phyloP scores from a whole-genome alignment of 192 early-diverging fungal genomes.

The Linderina pennispora region DNA sequence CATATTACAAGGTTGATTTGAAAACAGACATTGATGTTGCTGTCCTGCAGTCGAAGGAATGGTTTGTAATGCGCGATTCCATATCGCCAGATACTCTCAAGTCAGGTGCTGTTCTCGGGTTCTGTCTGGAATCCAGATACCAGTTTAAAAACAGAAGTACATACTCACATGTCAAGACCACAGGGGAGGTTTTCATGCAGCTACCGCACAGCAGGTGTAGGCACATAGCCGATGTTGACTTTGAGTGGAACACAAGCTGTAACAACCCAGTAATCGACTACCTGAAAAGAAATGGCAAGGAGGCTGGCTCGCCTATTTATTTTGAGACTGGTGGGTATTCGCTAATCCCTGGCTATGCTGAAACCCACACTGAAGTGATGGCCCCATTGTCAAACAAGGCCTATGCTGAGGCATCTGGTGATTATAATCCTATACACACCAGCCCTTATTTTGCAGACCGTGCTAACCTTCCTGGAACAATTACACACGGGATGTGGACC shows the following conservation, averaged over 20 bases:
- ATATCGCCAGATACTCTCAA: constrained; percentile 26
- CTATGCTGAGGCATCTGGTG: too few species aligned
- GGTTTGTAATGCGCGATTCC: too few species aligned
- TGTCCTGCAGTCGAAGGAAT: constrained; percentile 82
- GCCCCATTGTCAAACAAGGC: too few species aligned
- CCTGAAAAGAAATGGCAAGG: constrained; percentile 53
- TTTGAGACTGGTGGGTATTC: constrained; percentile 48
- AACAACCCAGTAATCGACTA: constrained; percentile 84
- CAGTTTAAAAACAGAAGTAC: constrained; percentile 47
- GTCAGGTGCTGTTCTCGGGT: constrained; percentile 57
- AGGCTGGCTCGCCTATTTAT: too few species aligned
- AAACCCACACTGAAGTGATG: too few species aligned
- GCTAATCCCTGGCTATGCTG: constrained; percentile 65
- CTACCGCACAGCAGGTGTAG: constrained; percentile 56
- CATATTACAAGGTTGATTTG: constrained; percentile 63
- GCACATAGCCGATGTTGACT: constrained; percentile 69
- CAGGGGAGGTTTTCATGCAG: constrained; percentile 55
- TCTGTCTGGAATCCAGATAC: constrained; percentile 69
- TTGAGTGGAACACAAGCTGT: constrained; percentile 53
- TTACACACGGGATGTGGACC: constrained; percentile 95
- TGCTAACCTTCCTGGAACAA: constrained; percentile 74
- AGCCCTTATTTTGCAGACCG: constrained; percentile 86
- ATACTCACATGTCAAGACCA: constrained; percentile 60
- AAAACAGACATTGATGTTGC: constrained; percentile 68
- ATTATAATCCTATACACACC: too few species aligned